A percentile compares a stretch with the other conserved stretches of the same genome.
Evolutionary conservation across 2,329 filamentous ascomycete genomes (phyloP).

Genomic region (Allantophomopsis lycopodina): DNA sequence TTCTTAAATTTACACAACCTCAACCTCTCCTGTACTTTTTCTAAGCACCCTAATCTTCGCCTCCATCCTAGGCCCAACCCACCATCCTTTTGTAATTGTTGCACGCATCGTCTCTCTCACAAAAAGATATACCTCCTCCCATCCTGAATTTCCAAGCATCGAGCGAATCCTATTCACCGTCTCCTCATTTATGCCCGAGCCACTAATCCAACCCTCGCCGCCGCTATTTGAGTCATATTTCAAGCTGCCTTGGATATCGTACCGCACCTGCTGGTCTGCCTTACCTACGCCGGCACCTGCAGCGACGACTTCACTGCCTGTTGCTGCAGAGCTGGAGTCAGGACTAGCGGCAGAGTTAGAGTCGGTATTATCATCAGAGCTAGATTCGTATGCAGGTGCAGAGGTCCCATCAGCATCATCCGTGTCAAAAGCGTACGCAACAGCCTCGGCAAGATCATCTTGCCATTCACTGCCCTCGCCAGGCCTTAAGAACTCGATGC

Average conservation of each 20-base stretch:
- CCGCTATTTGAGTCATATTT: conserved; percentile 28
- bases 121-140: conserved; percentile 13
- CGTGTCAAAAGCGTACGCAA: no score
- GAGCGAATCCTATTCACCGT: conserved; percentile 4
- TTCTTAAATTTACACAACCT: no score
- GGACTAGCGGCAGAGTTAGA: no score
- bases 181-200: conserved; percentile 7
- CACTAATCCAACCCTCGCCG: conserved; percentile 18
- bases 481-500: conserved; percentile 42
- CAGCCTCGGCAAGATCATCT: no score
- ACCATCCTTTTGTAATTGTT: conserved; percentile 42
- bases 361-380: no score
- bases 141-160: conserved; percentile 11
- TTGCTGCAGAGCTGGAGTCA: no score
- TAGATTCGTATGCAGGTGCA: no score
- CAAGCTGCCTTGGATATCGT: no score
- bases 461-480: conserved; percentile 10
- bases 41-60: conserved; percentile 6
- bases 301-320: conserved; percentile 2
- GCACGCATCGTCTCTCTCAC: conserved; percentile 23
- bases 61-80: conserved; percentile 48
- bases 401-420: no score
- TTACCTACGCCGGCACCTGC: conserved; percentile 8
- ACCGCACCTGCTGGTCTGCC: conserved; percentile 10
- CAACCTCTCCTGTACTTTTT: no score